Evolutionary conservation across 306 rosid genomes (phyloP).

Genomic region (Vigna unguiculata): DNA sequence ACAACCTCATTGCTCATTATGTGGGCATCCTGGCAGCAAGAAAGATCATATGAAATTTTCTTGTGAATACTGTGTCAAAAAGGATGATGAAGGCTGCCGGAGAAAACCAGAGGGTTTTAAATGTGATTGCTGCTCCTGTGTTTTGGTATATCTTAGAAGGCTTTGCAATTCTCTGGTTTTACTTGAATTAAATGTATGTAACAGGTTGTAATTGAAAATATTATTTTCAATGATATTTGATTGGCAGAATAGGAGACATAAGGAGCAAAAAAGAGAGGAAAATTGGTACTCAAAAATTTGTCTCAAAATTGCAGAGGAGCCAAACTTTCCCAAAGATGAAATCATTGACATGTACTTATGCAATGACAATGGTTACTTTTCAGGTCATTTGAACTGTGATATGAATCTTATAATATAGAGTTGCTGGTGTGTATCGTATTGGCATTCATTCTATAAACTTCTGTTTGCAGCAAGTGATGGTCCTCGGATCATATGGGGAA

Average conservation of each 20-base stretch:
- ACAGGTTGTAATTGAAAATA: slow-evolving; percentile 2
- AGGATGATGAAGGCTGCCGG: slow-evolving; percentile 65
- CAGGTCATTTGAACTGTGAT: slow-evolving; percentile 53
- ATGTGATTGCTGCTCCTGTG: slow-evolving; percentile 81
- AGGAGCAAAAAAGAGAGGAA: slow-evolving; percentile 63
- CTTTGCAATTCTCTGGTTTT: slow-evolving; percentile 26
- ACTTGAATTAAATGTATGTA: not conserved
- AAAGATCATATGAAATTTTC: slow-evolving; percentile 65
- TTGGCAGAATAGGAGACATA: slow-evolving; percentile 73
- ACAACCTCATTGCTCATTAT: slow-evolving; percentile 81
- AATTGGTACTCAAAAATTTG: slow-evolving; percentile 68
- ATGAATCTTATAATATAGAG: not conserved
- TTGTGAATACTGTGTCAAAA: slow-evolving; percentile 62
- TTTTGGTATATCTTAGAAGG: slow-evolving; percentile 53
- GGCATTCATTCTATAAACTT: slow-evolving; percentile 34
- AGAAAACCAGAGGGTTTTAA: slow-evolving; percentile 74
- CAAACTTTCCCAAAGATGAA: slow-evolving; percentile 71
- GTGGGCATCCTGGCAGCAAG: slow-evolving; percentile 95
- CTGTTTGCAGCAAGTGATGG: slow-evolving; percentile 58
- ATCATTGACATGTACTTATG: slow-evolving; percentile 75
- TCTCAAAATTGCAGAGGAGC: slow-evolving; percentile 70
- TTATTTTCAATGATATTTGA: slow-evolving; percentile 19
- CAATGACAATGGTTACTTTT: slow-evolving; percentile 63
- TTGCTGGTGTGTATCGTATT: slow-evolving; percentile 19
- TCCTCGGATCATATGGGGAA: slow-evolving; percentile 64